These are phyloP conservation scores for Aspergillus nidulans DNA, from an alignment of 495 filamentous ascomycete species.

Conservation along the genomic window DNA sequence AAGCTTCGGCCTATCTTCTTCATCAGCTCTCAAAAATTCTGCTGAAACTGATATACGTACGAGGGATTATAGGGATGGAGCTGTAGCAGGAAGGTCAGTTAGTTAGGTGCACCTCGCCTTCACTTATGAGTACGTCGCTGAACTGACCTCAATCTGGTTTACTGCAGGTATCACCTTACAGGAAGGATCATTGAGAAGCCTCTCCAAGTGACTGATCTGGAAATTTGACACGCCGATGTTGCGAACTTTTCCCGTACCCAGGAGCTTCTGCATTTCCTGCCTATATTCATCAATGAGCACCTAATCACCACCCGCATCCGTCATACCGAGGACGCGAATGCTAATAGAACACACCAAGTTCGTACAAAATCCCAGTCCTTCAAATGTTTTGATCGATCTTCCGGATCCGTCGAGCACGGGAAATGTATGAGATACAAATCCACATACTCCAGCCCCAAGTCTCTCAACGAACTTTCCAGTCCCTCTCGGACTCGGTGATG, in stretches of 20 bases:
- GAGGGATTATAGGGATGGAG: slow-evolving; percentile 9
- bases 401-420: slow-evolving; percentile 9
- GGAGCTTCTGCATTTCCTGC: slow-evolving; percentile 7
- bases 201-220: slow-evolving; percentile 7
- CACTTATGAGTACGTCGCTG: no score
- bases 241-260: not conserved
- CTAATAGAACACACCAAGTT: not conserved
- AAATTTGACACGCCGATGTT: slow-evolving; percentile 11
- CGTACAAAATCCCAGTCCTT: slow-evolving; percentile 2
- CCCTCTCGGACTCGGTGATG: slow-evolving; percentile 1
- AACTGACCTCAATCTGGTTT: slow-evolving; percentile 7
- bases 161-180: slow-evolving; percentile 7
- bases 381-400: not conserved
- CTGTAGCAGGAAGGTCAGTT: not conserved
- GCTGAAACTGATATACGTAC: not conserved
- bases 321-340: no score
- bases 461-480: not conserved
- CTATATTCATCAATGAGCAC: not conserved
- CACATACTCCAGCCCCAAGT: slow-evolving; percentile 1
- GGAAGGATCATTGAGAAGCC: slow-evolving; percentile 6
- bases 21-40: not conserved
- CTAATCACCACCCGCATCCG: no score
- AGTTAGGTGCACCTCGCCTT: no score
- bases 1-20: not conserved
- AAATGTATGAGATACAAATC: slow-evolving; percentile 7